Percentiles rank a stretch among this genome's conserved stretches.
Conservation (phyloP, 495 filamentous ascomycete species). For the Bacidia gigantensis region DNA sequence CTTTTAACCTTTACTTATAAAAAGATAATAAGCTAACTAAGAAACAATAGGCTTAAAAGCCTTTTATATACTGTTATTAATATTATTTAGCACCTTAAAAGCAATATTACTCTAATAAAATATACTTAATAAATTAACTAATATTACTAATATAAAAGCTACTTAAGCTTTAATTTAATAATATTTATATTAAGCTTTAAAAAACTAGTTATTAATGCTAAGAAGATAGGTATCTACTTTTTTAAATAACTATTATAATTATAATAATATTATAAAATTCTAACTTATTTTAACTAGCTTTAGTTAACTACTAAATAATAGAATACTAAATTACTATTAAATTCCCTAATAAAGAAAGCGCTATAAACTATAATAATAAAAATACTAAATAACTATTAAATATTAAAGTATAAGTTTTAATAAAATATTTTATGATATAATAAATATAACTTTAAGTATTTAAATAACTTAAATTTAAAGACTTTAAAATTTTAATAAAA, state of each 20-base stretch:
- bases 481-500: background rate
- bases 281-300: too few relatives aligned
- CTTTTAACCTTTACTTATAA: background rate
- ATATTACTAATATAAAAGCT: too few relatives aligned
- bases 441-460: background rate
- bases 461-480: background rate
- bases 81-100: too few relatives aligned
- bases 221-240: too few relatives aligned
- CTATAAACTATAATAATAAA: background rate
- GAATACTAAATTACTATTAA: background rate
- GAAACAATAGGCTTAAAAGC: background rate
- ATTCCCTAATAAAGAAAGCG: background rate
- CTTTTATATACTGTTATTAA: background rate
- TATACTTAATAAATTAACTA: background rate
- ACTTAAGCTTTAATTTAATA: background rate
- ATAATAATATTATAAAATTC: background rate
- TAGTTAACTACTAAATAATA: too few relatives aligned
- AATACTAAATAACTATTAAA: background rate
- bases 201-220: background rate
- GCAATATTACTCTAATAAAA: too few relatives aligned
- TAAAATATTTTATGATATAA: background rate
- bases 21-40: background rate
- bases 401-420: background rate
- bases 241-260: background rate
- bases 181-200: background rate